phyloP scores from a whole-genome alignment of 2,329 filamentous ascomycete species.

The Leptographium wingfieldii region DNA sequence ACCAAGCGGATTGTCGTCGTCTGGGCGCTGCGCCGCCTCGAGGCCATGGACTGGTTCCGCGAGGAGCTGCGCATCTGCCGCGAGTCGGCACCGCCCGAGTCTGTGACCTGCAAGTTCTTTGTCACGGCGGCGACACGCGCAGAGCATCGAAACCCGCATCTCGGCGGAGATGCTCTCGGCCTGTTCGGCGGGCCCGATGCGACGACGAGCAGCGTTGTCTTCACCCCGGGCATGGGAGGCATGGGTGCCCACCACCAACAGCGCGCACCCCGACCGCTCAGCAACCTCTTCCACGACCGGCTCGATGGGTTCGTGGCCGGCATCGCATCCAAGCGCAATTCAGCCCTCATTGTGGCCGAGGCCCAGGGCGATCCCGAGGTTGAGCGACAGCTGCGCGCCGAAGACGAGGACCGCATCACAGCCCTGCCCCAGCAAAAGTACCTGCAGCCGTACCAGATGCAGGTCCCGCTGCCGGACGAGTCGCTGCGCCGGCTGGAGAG shows the following conservation, averaged over 20 bases:
- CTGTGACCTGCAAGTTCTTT: constrained; percentile 88
- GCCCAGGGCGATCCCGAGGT: constrained; percentile 67
- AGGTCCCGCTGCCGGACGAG: constrained; percentile 24
- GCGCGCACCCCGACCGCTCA: constrained; percentile 51
- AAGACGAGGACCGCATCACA: constrained; percentile 75
- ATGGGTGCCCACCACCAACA: constrained; percentile 16
- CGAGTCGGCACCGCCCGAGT: constrained; percentile 76
- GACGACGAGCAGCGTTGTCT: neutral
- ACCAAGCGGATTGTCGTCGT: constrained; percentile 83
- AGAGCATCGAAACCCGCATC: constrained; percentile 26
- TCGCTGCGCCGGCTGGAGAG: constrained; percentile 37
- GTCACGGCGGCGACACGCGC: constrained; percentile 64
- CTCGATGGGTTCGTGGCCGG: constrained; percentile 79
- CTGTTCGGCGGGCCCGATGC: neutral
- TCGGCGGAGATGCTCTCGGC: constrained; percentile 4
- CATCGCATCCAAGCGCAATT: constrained; percentile 77
- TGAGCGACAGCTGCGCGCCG: constrained; percentile 65
- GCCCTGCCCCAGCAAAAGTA: constrained; percentile 61
- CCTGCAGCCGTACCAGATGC: constrained; percentile 38
- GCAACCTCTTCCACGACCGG: constrained; percentile 69
- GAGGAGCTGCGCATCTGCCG: constrained; percentile 88
- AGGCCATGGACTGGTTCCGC: constrained; percentile 96
- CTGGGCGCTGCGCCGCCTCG: constrained; percentile 85
- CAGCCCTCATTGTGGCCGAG: constrained; percentile 68
- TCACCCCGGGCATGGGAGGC: neutral